phyloP scores from a whole-genome alignment of 2,329 filamentous ascomycete genomes.

The Penicillium sp. region DNA sequence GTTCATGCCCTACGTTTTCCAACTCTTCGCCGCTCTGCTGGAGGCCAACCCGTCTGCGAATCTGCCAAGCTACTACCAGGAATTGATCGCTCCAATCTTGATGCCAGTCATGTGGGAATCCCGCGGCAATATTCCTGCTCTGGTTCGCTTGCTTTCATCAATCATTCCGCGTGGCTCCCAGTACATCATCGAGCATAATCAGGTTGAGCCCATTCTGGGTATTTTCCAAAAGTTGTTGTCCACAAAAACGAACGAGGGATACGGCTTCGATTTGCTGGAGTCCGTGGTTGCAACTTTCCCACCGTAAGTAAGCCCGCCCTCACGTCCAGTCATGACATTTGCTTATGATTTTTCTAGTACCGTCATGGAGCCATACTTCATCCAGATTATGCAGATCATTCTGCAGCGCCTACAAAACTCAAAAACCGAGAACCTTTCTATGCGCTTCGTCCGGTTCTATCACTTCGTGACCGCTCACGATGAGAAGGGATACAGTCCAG shows the following conservation, averaged over 20 bases:
- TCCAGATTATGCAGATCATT: constrained; percentile 72
- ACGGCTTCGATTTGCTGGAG: constrained; percentile 87
- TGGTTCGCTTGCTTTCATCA: constrained; percentile 75
- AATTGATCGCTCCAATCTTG: constrained; percentile 70
- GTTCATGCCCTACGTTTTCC: constrained; percentile 94
- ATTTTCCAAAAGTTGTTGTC: constrained; percentile 89
- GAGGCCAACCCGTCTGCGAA: constrained; percentile 76
- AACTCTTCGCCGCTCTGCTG: constrained; percentile 83
- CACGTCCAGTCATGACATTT: background rate
- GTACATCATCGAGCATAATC: constrained; percentile 69
- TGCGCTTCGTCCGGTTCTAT: constrained; percentile 89
- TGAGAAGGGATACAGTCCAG: constrained; percentile 77
- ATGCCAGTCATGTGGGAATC: constrained; percentile 83
- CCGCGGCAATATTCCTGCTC: constrained; percentile 84
- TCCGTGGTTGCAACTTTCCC: constrained; percentile 68
- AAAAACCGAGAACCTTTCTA: constrained; percentile 76
- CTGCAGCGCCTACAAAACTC: constrained; percentile 65
- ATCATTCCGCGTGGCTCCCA: constrained; percentile 72
- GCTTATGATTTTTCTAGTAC: constrained; percentile 38
- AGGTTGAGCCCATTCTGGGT: constrained; percentile 81
- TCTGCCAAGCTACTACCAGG: constrained; percentile 74
- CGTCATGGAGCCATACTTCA: constrained; percentile 69
- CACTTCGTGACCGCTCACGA: constrained; percentile 78
- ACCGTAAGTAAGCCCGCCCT: constrained; percentile 48
- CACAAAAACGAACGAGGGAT: constrained; percentile 74